Conservation (phyloP, 345 rosid species). For the Firmiana major region DNA sequence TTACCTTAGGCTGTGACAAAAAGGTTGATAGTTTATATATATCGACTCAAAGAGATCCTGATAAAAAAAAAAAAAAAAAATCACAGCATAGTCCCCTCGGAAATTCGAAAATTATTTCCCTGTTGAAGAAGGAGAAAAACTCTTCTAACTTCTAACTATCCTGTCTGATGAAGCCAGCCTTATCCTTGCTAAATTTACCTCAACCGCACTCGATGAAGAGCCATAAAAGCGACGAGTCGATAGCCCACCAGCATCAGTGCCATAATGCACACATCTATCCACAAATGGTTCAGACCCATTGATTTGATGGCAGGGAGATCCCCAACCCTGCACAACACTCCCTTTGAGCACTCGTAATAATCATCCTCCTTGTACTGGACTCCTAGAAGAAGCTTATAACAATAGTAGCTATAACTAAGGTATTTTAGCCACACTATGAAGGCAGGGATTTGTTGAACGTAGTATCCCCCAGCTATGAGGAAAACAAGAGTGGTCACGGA, state of each 20-base stretch:
- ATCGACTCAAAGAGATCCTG: conserved; percentile 27
- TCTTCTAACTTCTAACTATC: conserved; percentile 17
- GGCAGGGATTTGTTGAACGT: conserved; percentile 86
- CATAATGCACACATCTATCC: conserved; percentile 89
- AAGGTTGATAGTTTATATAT: conserved; percentile 9
- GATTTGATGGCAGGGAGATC: conserved; percentile 83
- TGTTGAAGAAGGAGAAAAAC: conserved; percentile 38
- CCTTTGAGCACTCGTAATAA: conserved; percentile 72
- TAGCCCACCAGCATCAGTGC: conserved; percentile 91
- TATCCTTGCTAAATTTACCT: conserved; percentile 29
- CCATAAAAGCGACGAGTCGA: conserved; percentile 76
- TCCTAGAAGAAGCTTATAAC: conserved; percentile 93
- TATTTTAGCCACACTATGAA: conserved; percentile 97
- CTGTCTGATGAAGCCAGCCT: background rate
- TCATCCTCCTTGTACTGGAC: conserved; percentile 79
- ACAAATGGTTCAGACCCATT: conserved; percentile 72
- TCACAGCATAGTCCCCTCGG: conserved; percentile 29
- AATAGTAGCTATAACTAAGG: conserved; percentile 93
- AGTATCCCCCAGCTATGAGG: conserved; percentile 95
- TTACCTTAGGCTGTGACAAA: conserved; percentile 13
- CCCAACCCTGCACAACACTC: conserved; percentile 68
- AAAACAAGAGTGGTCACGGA: conserved; percentile 95
- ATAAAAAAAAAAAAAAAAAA: conserved; percentile 37
- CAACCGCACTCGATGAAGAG: conserved; percentile 70
- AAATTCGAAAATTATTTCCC: conserved; percentile 43